These are phyloP conservation scores for Fonsecaea pedrosoi DNA, from an alignment of 2,329 filamentous ascomycete genomes.

Conservation along the genomic window DNA sequence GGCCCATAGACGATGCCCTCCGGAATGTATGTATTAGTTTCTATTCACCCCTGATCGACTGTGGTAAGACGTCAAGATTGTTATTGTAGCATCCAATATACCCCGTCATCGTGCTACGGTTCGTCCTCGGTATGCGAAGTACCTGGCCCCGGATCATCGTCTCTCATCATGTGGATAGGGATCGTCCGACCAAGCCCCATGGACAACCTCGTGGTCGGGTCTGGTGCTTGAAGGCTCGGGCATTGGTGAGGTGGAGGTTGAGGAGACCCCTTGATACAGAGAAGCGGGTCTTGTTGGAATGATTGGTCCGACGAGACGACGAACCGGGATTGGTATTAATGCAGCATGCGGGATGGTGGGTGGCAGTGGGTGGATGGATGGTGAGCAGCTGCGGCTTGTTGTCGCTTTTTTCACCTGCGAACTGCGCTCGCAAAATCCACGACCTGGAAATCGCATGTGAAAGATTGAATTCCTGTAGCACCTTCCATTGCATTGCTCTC, in stretches of 20 bases:
- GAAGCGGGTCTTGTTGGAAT: not conserved
- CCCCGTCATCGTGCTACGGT: not conserved
- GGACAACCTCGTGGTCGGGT: not conserved
- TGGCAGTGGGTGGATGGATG: not conserved
- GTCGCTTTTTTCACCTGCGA: slow-evolving; percentile 10
- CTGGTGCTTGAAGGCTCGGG: not conserved
- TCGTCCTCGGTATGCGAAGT: not conserved
- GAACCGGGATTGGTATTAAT: not conserved
- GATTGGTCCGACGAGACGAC: not conserved
- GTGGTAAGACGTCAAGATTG: not conserved
- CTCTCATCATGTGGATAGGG: not conserved
- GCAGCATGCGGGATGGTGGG: slow-evolving; percentile 1
- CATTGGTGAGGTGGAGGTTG: not conserved
- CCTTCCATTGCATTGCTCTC: slow-evolving; percentile 5
- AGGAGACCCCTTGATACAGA: not conserved
- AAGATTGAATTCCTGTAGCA: slow-evolving; percentile 7
- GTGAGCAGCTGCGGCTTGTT: slow-evolving; percentile 1
- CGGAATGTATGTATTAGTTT: not conserved
- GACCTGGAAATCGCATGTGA: slow-evolving; percentile 29
- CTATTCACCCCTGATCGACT: not conserved
- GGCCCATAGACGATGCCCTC: not conserved
- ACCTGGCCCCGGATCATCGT: not conserved
- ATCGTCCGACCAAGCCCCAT: not conserved
- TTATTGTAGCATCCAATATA: not conserved
- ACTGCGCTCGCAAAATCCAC: slow-evolving; percentile 12